A percentile compares a stretch with the other conserved stretches of the same genome.
These are phyloP conservation scores for Acanthamoeba divionensis DNA, from an alignment of 208 protist species.

Conservation along the genomic window DNA sequence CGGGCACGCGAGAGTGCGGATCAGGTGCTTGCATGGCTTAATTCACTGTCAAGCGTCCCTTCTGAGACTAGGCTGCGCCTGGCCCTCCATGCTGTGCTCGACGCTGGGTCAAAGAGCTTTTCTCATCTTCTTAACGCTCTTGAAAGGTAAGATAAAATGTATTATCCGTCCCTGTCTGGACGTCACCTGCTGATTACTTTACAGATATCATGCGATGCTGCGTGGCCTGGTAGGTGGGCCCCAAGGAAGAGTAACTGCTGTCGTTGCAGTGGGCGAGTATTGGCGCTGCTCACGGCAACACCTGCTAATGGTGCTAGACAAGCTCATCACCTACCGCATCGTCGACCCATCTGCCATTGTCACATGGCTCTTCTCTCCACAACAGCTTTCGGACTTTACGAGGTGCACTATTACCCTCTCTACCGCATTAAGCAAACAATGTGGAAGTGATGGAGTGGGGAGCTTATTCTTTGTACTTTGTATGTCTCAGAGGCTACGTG, in stretches of 20 bases:
- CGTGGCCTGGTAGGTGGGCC: not conserved
- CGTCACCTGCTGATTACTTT: not conserved
- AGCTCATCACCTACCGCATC: conserved; percentile 36
- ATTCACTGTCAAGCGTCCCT: not conserved
- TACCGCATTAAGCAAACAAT: too few relatives aligned
- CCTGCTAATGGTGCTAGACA: not conserved
- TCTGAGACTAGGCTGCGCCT: not conserved
- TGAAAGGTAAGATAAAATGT: not conserved
- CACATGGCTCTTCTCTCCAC: not conserved
- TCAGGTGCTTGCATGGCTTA: not conserved
- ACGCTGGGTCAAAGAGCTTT: conserved; percentile 34
- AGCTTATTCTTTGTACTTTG: not conserved
- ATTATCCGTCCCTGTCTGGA: not conserved
- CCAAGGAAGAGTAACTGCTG: not conserved
- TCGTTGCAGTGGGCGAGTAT: not conserved
- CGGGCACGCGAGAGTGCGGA: not conserved
- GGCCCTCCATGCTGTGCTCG: not conserved
- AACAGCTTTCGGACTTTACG: not conserved
- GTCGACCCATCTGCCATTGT: not conserved
- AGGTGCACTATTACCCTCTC: not conserved
- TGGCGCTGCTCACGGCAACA: conserved; percentile 13
- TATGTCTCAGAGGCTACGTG: not conserved
- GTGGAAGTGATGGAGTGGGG: too few relatives aligned
- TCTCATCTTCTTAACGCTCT: conserved; percentile 16
- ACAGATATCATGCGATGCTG: conserved; percentile 12